A percentile compares a stretch with the other conserved stretches of the same genome.
These are phyloP conservation scores for Kwoniella newhampshirensis DNA, from an alignment of 768 basidiomycete genomes.

Conservation along the genomic window DNA sequence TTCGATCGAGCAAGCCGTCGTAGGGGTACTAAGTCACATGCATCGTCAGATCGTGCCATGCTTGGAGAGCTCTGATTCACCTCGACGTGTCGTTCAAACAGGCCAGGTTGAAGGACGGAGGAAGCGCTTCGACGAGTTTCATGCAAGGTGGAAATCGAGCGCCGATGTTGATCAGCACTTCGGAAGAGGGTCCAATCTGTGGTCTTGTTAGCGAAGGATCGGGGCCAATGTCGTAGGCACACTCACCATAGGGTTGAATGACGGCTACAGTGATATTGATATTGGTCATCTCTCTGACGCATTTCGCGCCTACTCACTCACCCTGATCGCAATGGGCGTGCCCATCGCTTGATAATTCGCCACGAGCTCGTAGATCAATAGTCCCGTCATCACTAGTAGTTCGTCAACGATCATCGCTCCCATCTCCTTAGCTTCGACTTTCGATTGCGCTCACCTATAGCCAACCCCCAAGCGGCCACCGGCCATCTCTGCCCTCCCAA, in stretches of 20 bases:
- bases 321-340: constrained; percentile 80
- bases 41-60: neutral
- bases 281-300: neutral
- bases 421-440: neutral
- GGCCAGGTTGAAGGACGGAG: constrained; percentile 45
- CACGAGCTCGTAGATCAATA: constrained; percentile 83
- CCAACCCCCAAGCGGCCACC: constrained; percentile 64
- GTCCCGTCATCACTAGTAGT: constrained; percentile 62
- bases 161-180: constrained; percentile 79
- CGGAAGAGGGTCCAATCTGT: constrained; percentile 85
- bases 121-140: constrained; percentile 28
- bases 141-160: constrained; percentile 77
- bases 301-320: constrained; percentile 41
- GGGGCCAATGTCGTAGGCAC: neutral
- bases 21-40: constrained; percentile 58
- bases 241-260: constrained; percentile 45
- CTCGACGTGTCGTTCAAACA: constrained; percentile 83
- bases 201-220: constrained; percentile 34
- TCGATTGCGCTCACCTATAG: constrained; percentile 56
- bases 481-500: constrained; percentile 79
- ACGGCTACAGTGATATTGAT: constrained; percentile 9
- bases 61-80: constrained; percentile 17
- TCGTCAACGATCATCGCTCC: neutral
- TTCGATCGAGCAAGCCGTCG: constrained; percentile 69
- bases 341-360: constrained; percentile 74